Evolutionary conservation across 73 alveolate species (phyloP).

Genomic region (Tetrahymena thermophila): DNA sequence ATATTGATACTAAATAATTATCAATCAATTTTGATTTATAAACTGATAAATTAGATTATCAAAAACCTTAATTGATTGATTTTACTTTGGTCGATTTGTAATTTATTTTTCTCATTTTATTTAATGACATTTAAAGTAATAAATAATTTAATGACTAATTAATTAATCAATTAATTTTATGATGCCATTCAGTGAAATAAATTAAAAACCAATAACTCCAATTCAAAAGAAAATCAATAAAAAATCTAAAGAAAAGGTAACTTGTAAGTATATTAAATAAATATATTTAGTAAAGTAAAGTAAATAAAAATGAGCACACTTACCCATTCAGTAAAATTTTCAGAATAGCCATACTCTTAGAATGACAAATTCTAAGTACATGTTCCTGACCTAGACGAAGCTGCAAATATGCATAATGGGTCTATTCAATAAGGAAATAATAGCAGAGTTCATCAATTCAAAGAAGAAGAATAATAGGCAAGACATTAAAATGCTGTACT

Average conservation of each 20-base stretch:
- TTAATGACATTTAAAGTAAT: not conserved
- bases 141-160: too few species aligned
- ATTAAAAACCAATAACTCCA: not conserved
- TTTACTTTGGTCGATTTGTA: not conserved
- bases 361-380: not conserved
- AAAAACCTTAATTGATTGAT: not conserved
- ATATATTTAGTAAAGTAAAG: not conserved
- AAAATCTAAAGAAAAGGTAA: not conserved
- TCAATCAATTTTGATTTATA: not conserved
- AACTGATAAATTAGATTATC: not conserved
- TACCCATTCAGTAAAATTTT: not conserved
- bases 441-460: not conserved
- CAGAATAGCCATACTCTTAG: not conserved
- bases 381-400: not conserved
- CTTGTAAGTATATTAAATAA: not conserved
- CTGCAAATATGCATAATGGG: not conserved
- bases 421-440: not conserved
- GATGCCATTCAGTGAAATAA: not conserved
- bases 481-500: not conserved
- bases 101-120: not conserved
- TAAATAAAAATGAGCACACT: not conserved
- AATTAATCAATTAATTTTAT: not conserved
- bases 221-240: not conserved
- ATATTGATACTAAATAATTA: too few species aligned
- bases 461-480: not conserved